Evolutionary conservation across 768 basidiomycete genomes (phyloP), one percentile per base, ranked within the genome.

Genomic region (Calocera viscosa): DNA sequence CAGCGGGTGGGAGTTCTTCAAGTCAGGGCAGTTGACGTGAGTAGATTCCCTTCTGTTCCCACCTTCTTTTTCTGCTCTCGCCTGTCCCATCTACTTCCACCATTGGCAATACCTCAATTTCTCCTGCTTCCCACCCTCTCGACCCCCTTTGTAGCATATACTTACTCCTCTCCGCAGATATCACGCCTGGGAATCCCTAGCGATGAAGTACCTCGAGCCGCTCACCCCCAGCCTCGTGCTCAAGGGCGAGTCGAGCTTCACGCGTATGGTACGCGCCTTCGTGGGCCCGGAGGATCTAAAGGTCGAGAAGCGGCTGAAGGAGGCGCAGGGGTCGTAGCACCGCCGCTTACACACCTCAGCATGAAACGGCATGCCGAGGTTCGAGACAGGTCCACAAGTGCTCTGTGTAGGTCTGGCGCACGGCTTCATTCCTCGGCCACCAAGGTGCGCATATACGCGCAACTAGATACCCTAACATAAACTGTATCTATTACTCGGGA

Each of bases 121-220:
- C 49, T 49, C 49, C 49, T 14, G 49, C 49, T 49, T 26, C 22
- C 49, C 22, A 16, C 22, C 10, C 14, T 10, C n/a, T 32, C 22
- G 7, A 10, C 11, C 30, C 24, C 14, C 53, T 60, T 5, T 11
- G 24, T 26, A n/a, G 5, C 53, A 26, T 26, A 32, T 26, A 60
- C 53, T 32, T 10, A 60, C 30, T 2, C 30, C 7, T 26, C 19
- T 30, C 2, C 53, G 19, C 30, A 60, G 53, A 8, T 60, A 60
- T 60, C 53, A 60, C 19, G 53, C 53, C 26, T 60, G 53, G 53
- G 53, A 60, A 32, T 60, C 53, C 26, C 30, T 60, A 2, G 53
- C 53, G 11, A 60, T 60, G 53, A 2, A 60, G 30, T 60, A 60
- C 53, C 53, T 60, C 30, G 53, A 32, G 24, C 53, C 53, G 14